Conservation (phyloP, 768 basidiomycete genomes). For the Pleurotus eryngii region DNA sequence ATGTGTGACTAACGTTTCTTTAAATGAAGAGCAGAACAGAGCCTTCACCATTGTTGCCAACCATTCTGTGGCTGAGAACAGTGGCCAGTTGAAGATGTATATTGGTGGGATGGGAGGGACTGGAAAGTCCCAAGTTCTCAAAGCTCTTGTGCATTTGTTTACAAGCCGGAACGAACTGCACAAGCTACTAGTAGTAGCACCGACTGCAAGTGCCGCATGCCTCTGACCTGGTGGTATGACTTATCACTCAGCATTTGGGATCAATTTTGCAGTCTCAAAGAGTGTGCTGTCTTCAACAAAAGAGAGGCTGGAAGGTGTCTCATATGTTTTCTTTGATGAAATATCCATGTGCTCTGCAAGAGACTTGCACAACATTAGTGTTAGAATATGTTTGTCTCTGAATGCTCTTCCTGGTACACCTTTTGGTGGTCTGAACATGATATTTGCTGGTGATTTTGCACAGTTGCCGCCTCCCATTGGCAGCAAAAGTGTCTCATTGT, state of each 20-base stretch:
- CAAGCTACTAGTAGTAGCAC: constrained; percentile 15
- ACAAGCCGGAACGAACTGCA: constrained; percentile 4
- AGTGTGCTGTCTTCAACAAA: not conserved
- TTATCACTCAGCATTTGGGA: constrained; percentile 19
- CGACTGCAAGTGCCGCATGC: constrained; percentile 19
- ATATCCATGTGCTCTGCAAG: constrained; percentile 35
- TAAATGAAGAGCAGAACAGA: constrained; percentile 1
- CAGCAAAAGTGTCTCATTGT: constrained; percentile 13
- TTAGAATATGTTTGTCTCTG: constrained; percentile 15
- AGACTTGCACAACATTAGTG: constrained; percentile 23
- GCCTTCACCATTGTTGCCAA: constrained; percentile 17
- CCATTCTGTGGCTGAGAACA: constrained; percentile 10
- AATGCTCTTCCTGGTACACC: constrained; percentile 12
- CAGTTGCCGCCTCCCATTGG: constrained; percentile 20
- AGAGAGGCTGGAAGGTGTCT: constrained; percentile 19
- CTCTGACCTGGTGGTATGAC: constrained; percentile 19
- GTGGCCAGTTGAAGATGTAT: constrained; percentile 20
- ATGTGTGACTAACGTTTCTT: not conserved
- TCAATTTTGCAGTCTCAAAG: constrained; percentile 9
- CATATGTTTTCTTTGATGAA: constrained; percentile 40
- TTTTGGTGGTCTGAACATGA: constrained; percentile 35
- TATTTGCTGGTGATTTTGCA: constrained; percentile 40
- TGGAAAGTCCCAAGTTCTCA: constrained; percentile 20
- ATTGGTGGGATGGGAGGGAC: constrained; percentile 25
- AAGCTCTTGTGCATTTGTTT: constrained; percentile 16